These are phyloP conservation scores for Puccinia coronata DNA, from an alignment of 1,284 basidiomycete species.

Conservation along the genomic window DNA sequence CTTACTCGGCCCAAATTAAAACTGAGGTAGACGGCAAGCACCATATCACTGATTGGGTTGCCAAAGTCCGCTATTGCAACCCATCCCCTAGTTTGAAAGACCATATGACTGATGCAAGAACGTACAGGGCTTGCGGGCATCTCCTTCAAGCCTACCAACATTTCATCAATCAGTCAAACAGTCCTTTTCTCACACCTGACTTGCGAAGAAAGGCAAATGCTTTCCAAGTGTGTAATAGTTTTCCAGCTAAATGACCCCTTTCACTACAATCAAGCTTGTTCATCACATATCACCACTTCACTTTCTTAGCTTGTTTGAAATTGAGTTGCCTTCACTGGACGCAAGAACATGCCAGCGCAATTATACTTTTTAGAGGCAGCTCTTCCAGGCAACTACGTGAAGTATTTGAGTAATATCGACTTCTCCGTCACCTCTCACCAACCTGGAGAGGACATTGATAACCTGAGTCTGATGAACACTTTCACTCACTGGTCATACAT, in stretches of 20 bases:
- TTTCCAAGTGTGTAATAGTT: not conserved
- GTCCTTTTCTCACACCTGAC: not conserved
- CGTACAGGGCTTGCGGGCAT: not conserved
- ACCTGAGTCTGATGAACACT: not conserved
- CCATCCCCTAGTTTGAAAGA: not conserved
- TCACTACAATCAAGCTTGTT: no score
- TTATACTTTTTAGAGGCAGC: not conserved
- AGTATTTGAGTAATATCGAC: not conserved
- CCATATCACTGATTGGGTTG: not conserved
- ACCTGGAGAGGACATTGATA: not conserved
- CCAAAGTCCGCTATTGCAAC: not conserved
- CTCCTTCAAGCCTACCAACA: not conserved
- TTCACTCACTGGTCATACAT: slow-evolving; percentile 1
- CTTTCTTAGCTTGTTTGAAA: not conserved
- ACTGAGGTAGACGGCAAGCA: not conserved
- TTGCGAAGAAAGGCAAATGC: not conserved
- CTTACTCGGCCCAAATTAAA: not conserved
- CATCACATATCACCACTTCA: not conserved
- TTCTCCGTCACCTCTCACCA: not conserved
- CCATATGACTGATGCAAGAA: not conserved
- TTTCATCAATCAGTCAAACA: not conserved
- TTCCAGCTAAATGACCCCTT: not conserved
- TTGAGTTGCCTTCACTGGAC: not conserved
- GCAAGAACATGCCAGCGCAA: not conserved
- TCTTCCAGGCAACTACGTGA: not conserved